Conservation (phyloP, 2,329 filamentous ascomycete species). For the Phialophora macrospora region DNA sequence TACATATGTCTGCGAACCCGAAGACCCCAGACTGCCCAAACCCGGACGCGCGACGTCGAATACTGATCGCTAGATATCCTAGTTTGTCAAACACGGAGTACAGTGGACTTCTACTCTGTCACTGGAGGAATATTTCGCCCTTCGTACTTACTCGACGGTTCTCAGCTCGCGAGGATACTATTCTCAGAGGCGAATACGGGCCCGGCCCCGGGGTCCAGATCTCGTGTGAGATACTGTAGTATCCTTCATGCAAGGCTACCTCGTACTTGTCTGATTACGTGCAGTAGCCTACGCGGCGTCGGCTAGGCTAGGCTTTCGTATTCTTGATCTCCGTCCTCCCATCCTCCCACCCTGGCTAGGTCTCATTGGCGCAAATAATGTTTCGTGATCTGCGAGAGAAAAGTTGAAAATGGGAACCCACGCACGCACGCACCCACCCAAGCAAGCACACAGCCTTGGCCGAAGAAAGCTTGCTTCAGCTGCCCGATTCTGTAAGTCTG, state of each 20-base stretch:
- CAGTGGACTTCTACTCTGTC: too few species aligned
- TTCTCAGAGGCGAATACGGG: neutral
- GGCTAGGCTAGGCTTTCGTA: neutral
- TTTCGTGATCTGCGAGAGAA: neutral
- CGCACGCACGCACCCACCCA: too few species aligned
- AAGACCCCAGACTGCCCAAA: too few species aligned
- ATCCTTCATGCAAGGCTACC: neutral
- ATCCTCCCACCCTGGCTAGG: neutral
- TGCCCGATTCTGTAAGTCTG: neutral
- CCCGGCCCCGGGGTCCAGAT: neutral
- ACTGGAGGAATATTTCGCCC: too few species aligned
- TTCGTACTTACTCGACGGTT: too few species aligned
- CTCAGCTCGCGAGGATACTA: neutral
- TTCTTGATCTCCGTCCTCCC: too few species aligned
- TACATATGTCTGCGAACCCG: neutral
- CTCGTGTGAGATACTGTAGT: conserved; percentile 9
- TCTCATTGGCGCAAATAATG: neutral
- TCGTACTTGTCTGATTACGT: too few species aligned
- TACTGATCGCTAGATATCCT: too few species aligned
- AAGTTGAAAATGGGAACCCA: too few species aligned
- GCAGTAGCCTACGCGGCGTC: too few species aligned
- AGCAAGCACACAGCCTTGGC: neutral
- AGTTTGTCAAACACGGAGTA: too few species aligned
- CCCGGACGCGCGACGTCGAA: too few species aligned
- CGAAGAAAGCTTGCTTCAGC: neutral